phyloP scores from a whole-genome alignment of 208 protist genomes.

The Leishmania turanica region DNA sequence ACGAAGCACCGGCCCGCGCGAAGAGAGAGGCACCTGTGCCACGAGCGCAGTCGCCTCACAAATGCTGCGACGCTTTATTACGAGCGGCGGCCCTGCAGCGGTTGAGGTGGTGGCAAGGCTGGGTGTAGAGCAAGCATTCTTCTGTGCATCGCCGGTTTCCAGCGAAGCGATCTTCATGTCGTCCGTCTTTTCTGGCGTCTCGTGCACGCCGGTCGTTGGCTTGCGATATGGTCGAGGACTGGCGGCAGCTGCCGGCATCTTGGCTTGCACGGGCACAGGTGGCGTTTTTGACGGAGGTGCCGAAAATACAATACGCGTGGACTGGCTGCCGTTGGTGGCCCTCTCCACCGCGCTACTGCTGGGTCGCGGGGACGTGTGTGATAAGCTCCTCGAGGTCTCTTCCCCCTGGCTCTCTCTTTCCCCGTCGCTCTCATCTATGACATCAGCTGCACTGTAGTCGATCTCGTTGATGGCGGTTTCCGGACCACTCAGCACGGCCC shows the following conservation, averaged over 20 bases:
- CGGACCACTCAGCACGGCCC: constrained; percentile 27
- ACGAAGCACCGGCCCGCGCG: constrained; percentile 9
- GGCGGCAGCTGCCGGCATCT: background rate
- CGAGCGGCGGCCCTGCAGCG: background rate
- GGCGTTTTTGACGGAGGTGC: constrained; percentile 2
- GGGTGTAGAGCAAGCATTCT: background rate
- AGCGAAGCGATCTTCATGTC: background rate
- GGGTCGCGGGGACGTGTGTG: background rate
- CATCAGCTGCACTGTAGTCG: constrained; percentile 33
- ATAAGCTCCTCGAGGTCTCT: background rate
- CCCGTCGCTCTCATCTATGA: background rate
- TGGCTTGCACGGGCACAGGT: constrained; percentile 18
- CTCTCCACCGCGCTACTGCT: background rate
- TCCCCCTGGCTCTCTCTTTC: constrained; percentile 24
- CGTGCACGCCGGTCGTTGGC: background rate
- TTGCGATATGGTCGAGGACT: background rate
- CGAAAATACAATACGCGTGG: constrained; percentile 11
- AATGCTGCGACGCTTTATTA: constrained; percentile 20
- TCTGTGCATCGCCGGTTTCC: background rate
- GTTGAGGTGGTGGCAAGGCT: background rate
- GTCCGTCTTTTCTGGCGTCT: background rate
- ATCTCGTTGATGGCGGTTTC: constrained; percentile 21
- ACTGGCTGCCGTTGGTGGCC: background rate
- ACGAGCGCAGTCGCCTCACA: background rate
- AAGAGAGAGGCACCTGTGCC: constrained; percentile 5